Conservation (phyloP, 306 rosid genomes). For the Quercus suber region DNA sequence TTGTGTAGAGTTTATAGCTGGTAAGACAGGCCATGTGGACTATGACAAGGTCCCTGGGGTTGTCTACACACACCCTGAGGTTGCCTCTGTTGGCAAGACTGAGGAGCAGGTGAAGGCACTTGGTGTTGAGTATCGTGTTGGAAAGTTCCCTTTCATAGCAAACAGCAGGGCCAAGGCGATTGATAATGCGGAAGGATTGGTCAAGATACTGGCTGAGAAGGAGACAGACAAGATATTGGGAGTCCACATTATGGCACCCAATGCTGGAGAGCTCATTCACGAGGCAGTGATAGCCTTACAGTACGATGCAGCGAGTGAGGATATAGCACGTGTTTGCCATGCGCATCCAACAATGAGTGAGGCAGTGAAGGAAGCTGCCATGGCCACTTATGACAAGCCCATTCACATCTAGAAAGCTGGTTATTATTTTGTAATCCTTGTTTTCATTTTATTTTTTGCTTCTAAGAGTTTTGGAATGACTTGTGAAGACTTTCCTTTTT, state of each 20-base stretch:
- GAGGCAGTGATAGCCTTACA: constrained; percentile 89
- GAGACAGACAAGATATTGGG: constrained; percentile 97
- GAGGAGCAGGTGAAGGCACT: constrained; percentile 92
- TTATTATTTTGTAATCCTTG: constrained; percentile 21
- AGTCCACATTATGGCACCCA: constrained; percentile 94
- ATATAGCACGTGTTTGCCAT: constrained; percentile 98
- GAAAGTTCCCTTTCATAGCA: constrained; percentile 95
- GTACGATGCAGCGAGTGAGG: constrained; percentile 92
- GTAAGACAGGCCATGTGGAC: constrained; percentile 94
- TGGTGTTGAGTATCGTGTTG: constrained; percentile 76
- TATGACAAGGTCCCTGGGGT: constrained; percentile 99
- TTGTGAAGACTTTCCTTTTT: constrained; percentile 38
- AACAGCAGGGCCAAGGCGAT: constrained; percentile 99
- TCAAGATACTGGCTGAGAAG: constrained; percentile 87
- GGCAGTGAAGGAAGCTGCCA: constrained; percentile 98
- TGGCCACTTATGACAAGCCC: constrained; percentile 99
- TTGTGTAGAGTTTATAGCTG: constrained; percentile 96
- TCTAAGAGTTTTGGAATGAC: constrained; percentile 44
- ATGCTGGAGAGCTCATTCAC: constrained; percentile 97
- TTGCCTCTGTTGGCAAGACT: constrained; percentile 89
- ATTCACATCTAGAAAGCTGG: constrained; percentile 71
- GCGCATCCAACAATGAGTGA: constrained; percentile 99
- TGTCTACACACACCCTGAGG: constrained; percentile 93
- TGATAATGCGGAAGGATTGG: constrained; percentile 91
- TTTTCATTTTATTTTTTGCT: constrained; percentile 34